Percentiles rank a stretch among this genome's conserved stretches.
Conservation (phyloP, 2,329 filamentous ascomycete species). For the Penicillium sp. region DNA sequence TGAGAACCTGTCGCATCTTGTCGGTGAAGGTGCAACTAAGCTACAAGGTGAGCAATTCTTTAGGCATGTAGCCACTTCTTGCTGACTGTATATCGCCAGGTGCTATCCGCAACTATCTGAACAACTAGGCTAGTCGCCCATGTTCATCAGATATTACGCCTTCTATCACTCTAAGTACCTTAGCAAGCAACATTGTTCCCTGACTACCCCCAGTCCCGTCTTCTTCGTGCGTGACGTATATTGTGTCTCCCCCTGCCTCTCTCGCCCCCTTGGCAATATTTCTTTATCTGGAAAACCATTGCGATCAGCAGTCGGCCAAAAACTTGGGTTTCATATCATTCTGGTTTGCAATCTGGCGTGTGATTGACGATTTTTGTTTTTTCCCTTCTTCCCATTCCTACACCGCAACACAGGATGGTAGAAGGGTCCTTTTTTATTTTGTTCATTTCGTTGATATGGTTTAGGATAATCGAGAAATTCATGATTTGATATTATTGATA, state of each 20-base stretch:
- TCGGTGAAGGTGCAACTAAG: conserved; percentile 82
- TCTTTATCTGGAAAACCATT: conserved; percentile 8
- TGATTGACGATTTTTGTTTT: conserved; percentile 9
- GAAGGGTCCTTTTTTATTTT: conserved; percentile 8
- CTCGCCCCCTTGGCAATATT: conserved; percentile 4
- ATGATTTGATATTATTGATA: conserved; percentile 17
- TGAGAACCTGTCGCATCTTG: conserved; percentile 78
- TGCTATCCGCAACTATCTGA: conserved; percentile 52
- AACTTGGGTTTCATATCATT: conserved; percentile 13
- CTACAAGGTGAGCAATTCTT: conserved; percentile 64
- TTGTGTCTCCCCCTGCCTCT: conserved; percentile 6
- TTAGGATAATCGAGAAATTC: conserved; percentile 26
- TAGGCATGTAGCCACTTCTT: background rate
- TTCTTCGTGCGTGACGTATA: conserved; percentile 18
- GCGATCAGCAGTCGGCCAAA: conserved; percentile 8
- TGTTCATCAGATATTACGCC: conserved; percentile 9
- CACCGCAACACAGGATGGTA: conserved; percentile 12
- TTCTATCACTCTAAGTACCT: conserved; percentile 18
- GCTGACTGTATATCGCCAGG: conserved; percentile 30
- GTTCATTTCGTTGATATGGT: conserved; percentile 21
- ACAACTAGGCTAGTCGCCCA: conserved; percentile 39
- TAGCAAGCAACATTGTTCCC: conserved; percentile 25
- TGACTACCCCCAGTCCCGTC: conserved; percentile 10
- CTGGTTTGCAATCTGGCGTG: conserved; percentile 12
- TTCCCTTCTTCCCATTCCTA: conserved; percentile 14